Base-by-base conservation (phyloP, 192 early-diverging fungal species). In the Backusella circina region DNA sequence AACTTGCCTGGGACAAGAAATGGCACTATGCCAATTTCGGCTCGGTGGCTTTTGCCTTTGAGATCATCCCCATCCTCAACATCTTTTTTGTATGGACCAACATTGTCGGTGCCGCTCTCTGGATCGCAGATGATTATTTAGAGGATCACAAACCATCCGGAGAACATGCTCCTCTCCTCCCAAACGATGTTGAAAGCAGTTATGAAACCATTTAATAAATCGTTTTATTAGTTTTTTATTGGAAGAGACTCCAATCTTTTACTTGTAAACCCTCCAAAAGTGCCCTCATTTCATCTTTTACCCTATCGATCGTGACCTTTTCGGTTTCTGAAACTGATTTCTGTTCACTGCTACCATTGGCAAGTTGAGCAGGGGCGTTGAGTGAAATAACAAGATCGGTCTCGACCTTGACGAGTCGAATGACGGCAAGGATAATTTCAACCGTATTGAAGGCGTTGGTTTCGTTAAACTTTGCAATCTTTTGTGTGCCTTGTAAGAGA, bases 391-490 rank as follows among this genome's bases (percentile, higher is more conserved):
- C 84, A 12, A 97, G 75, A 68, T 97, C 96, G 0, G 94, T 93
- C 5, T 77, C 50, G 13, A 92, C 88, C 1, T 86, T 75, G 0
- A 90, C 88, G 41, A 97, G 54, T 18, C 95, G 88, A 23, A 96
- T 50, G 13, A 95, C 82, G 9, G 92, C 90, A 81, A 98, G 80
- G 21, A 90, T 82, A 32, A 97, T 82, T 38, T 85, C 76, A 0
- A 96, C 87, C 0, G 76, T 21, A 80, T 95, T 95, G 3, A 79
- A 76, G 0, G 88, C 91, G 5, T 83, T 70, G 1, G 39, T 51
- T 67, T 95, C 94, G 68, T 92, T 92, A 78, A 95, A 97, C 79
- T 96, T 98, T 33, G 91, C 89, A 5, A 94, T 83, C 0, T 75
- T 57, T 80, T 97, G 96, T 41, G 79, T 67, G 8, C 94, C 95